These are phyloP conservation scores for Xerocomus spinulosus DNA, from an alignment of 768 basidiomycete genomes.

Conservation along the genomic window DNA sequence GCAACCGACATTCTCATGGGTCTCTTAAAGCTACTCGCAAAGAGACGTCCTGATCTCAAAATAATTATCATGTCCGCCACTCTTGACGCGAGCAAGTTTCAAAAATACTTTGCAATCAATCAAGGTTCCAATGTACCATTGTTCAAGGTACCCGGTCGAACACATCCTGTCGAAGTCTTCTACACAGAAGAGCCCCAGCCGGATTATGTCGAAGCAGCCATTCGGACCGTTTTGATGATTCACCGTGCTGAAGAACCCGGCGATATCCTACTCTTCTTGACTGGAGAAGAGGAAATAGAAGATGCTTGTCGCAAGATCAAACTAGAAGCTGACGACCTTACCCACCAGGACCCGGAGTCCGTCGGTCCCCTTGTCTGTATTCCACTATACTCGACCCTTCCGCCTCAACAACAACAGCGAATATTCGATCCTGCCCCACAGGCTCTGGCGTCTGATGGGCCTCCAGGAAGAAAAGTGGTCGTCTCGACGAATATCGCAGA, in stretches of 20 bases:
- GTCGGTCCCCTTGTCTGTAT: constrained; percentile 88
- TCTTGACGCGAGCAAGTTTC: constrained; percentile 94
- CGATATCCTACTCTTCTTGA: constrained; percentile 91
- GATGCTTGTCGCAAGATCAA: constrained; percentile 93
- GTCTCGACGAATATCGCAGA: constrained; percentile 97
- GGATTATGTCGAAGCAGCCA: constrained; percentile 96
- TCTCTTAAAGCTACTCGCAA: constrained; percentile 79
- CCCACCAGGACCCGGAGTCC: constrained; percentile 61
- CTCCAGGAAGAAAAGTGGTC: constrained; percentile 89
- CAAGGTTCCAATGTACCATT: constrained; percentile 53
- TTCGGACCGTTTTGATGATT: constrained; percentile 94
- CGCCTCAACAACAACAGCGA: constrained; percentile 90
- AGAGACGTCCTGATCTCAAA: constrained; percentile 82
- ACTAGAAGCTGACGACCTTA: constrained; percentile 80
- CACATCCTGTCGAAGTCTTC: constrained; percentile 94
- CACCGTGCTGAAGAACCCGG: constrained; percentile 93
- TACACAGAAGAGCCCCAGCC: constrained; percentile 90
- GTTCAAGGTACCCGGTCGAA: constrained; percentile 89
- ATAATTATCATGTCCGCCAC: constrained; percentile 99
- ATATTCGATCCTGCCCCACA: constrained; percentile 90
- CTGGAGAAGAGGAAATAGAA: constrained; percentile 98
- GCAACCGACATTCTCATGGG: constrained; percentile 99
- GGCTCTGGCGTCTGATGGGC: constrained; percentile 55
- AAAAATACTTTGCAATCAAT: constrained; percentile 78
- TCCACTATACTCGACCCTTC: constrained; percentile 92